Percentiles rank a stretch among this genome's conserved stretches.
phyloP scores from a whole-genome alignment of 345 rosid genomes.

The Boechera retrofracta region DNA sequence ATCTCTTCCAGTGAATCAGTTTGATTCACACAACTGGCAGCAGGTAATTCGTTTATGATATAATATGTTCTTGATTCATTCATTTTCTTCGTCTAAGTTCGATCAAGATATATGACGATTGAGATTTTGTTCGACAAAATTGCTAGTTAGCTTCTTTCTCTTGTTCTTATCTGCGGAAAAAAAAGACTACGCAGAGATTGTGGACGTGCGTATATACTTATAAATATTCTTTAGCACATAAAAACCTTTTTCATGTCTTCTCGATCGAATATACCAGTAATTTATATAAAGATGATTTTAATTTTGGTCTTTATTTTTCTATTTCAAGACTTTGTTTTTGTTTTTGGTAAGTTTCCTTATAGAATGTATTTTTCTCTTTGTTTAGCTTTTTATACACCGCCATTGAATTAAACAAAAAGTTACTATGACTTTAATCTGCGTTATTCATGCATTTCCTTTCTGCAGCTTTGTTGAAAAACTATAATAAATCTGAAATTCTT shows the following conservation, averaged over 20 bases:
- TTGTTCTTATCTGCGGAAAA: no score
- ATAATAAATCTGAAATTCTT: conserved; percentile 23
- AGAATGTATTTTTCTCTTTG: conserved; percentile 12
- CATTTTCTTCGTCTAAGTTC: conserved; percentile 7
- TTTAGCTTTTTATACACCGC: background rate
- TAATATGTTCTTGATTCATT: conserved; percentile 25
- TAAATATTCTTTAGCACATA: conserved; percentile 26
- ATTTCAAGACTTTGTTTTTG: conserved; percentile 17
- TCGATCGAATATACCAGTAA: conserved; percentile 40
- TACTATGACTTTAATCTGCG: conserved; percentile 28
- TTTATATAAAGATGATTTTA: background rate
- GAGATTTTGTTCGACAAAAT: conserved; percentile 16
- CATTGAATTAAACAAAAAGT: conserved; percentile 19
- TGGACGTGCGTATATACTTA: conserved; percentile 30
- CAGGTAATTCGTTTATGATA: conserved; percentile 40
- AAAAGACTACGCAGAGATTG: no score
- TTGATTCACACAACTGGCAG: conserved; percentile 44
- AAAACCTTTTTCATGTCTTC: conserved; percentile 1
- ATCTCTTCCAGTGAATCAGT: conserved; percentile 45
- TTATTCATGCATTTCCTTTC: conserved; percentile 29
- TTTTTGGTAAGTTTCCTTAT: background rate
- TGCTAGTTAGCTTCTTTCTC: background rate
- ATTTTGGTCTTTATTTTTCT: background rate
- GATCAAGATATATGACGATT: background rate
- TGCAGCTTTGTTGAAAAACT: conserved; percentile 43